Evolutionary conservation across 805 yeast species (phyloP).

Genomic region (Komagataella ulmi): DNA sequence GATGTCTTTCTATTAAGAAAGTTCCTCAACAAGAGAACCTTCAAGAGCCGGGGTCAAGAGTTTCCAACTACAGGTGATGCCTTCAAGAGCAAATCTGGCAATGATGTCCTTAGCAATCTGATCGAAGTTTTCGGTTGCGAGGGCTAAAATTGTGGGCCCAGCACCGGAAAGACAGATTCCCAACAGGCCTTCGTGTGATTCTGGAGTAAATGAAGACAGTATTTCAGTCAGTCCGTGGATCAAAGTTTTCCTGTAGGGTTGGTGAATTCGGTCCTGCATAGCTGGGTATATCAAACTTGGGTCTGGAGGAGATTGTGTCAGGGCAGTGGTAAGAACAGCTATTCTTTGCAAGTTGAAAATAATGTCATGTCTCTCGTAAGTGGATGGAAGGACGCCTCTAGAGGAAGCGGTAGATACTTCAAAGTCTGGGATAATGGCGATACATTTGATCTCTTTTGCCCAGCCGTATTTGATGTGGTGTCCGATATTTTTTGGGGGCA

Average conservation of each 20-base stretch:
- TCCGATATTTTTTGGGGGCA: constrained; percentile 83
- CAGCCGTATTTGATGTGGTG: constrained; percentile 77
- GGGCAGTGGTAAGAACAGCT: constrained; percentile 85
- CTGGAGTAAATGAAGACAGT: constrained; percentile 67
- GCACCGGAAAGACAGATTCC: constrained; percentile 97
- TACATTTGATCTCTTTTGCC: constrained; percentile 72
- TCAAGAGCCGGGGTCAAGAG: constrained; percentile 77
- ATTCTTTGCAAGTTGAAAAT: constrained; percentile 89
- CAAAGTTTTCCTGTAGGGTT: constrained; percentile 86
- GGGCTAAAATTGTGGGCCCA: constrained; percentile 91
- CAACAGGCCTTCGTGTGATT: constrained; percentile 68
- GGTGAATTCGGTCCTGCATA: constrained; percentile 95
- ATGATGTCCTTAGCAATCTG: constrained; percentile 69
- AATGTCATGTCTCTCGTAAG: constrained; percentile 68
- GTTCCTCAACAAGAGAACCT: constrained; percentile 55
- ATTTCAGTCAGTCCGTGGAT: constrained; percentile 88
- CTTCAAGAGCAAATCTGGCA: constrained; percentile 47
- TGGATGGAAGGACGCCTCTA: constrained; percentile 76
- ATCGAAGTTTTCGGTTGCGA: constrained; percentile 84
- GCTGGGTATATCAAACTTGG: constrained; percentile 79
- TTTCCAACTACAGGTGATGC: constrained; percentile 69
- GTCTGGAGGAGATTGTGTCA: constrained; percentile 75
- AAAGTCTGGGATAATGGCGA: constrained; percentile 86
- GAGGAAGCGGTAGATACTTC: constrained; percentile 90
- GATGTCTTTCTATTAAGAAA: constrained; percentile 9